Base-by-base conservation (phyloP, 2,329 filamentous ascomycete genomes). In the Blastomyces gilchristii region DNA sequence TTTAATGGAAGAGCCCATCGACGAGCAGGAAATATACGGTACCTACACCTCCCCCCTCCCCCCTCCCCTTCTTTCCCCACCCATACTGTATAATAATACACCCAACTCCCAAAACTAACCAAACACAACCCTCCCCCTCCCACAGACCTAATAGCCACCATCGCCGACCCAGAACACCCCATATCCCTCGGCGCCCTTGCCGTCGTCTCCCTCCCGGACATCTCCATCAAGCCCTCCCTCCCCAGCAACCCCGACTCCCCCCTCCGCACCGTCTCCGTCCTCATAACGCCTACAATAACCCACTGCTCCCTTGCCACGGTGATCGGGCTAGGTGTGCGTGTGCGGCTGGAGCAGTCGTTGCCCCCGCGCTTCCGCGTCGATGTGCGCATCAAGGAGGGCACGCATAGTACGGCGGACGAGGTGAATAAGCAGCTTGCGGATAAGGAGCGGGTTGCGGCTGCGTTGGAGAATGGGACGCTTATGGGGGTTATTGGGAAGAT, bases 21-120 rank as follows among this genome's bases (percentile, higher is more conserved):
- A 99, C 73, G 90, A 95, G 75, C 94, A 97, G 75, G 94, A 99
- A 77, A 93, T 99, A 52, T 99, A 93, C 73, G 91, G 91, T 94
- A 79, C 53, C 8, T 16, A 6, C 53, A 31, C 22, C 16, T 12
- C 50, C 16, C 53, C 41, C 22, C 16, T 12, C 50, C 16, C n/a
- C 28, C 2, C 4, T 31, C 28, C n/a, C n/a, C n/a, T n/a, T n/a
- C n/a, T 31, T 31, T 31, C 28, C 28, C 28, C 28, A 4, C 28
- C 28, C 28, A 31, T 31, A 31, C 28, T 22, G n/a, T 22, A 22
- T 22, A 22, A 22, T 22, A 31, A 31, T 31, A 31, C 28, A 31
- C 4, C 28, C 28, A 31, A 31, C 28, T 54, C 53, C 52, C 39
- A 78, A 70, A 78, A 70, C 69, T 57, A 73, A 68, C 71, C 67